Base-by-base conservation (phyloP, 1,284 basidiomycete species). In the Sporisorium graminicola region DNA sequence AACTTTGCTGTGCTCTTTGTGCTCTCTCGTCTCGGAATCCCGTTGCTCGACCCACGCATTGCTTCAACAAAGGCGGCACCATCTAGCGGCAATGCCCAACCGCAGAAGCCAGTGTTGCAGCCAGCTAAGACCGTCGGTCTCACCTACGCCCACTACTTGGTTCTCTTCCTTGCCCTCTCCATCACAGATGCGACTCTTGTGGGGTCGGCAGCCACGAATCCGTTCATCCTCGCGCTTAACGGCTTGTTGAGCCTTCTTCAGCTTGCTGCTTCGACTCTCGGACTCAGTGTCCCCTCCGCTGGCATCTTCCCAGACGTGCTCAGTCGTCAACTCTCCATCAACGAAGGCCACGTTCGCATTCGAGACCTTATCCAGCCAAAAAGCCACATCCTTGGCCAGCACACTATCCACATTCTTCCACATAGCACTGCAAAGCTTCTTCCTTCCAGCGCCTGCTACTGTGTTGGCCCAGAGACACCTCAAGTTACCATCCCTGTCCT, bases 361-460 rank as follows among this genome's bases (percentile, higher is more conserved):
- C 74, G 85, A 31, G 83, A 86, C 43, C 79, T 87, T 44, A 78
- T 87, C 46, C 83, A 84, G 33, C 81, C 81, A 10, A 80, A 82
- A 46, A 78, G 80, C 2, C 92, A 94, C 83, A 88, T 95, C n/a
- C 89, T 92, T 37, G 94, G 93, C 24, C 92, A 94, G 86, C 93
- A 94, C 82, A 95, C 93, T 2, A 91, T 95, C 58, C 91, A 92
- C 77, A 92, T 94, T 89, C 93, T 93, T 3, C 94, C 94, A 9
- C 68, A 67, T 57, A 88, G 92, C 82, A 95, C 94, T 1, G 94
- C 93, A 16, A 90, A 91, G 49, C 87, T 95, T 20, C 93, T 94
- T 73, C 92, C 93, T 2, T 58, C 71, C 14, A 68, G 76, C 14
- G 62, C 71, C 13, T 85, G 83, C 16, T 93, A 91, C 86, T 95